These are phyloP conservation scores for Xylaria nigripes DNA, from an alignment of 495 filamentous ascomycete genomes.

Conservation along the genomic window DNA sequence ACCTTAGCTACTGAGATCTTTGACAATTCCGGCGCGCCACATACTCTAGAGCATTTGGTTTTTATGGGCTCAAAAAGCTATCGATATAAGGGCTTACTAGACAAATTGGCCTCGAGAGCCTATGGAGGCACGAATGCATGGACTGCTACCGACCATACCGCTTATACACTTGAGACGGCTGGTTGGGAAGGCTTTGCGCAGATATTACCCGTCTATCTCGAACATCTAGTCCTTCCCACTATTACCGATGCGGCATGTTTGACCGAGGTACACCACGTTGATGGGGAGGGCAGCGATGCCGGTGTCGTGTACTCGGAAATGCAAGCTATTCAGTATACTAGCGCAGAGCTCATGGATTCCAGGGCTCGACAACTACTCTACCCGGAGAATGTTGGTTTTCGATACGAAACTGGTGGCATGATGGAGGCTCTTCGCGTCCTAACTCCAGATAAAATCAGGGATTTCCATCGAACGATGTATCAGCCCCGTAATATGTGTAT, in stretches of 20 bases:
- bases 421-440: slow-evolving; percentile 83
- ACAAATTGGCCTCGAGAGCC: slow-evolving; percentile 84
- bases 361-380: slow-evolving; percentile 70
- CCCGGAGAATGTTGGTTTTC: slow-evolving; percentile 81
- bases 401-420: slow-evolving; percentile 96
- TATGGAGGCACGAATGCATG: slow-evolving; percentile 95
- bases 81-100: slow-evolving; percentile 86
- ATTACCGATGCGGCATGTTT: slow-evolving; percentile 88
- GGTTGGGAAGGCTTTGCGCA: slow-evolving; percentile 95
- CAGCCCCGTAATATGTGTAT: slow-evolving; percentile 93
- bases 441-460: slow-evolving; percentile 79
- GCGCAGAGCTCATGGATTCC: slow-evolving; percentile 76
- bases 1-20: slow-evolving; percentile 94
- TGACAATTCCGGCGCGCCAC: slow-evolving; percentile 90
- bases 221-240: slow-evolving; percentile 86
- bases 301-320: slow-evolving; percentile 99
- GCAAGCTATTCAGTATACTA: slow-evolving; percentile 86
- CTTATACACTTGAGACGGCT: slow-evolving; percentile 87
- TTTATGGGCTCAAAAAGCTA: slow-evolving; percentile 98
- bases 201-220: slow-evolving; percentile 89
- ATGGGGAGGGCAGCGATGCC: slow-evolving; percentile 87
- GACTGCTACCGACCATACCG: slow-evolving; percentile 94
- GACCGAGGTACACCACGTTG: slow-evolving; percentile 94
- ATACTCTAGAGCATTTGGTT: slow-evolving; percentile 90
- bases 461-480: slow-evolving; percentile 95